A percentile compares a stretch with the other conserved stretches of the same genome.
Conservation (phyloP, 495 filamentous ascomycete genomes). For the Pseudoneurospora amorphoporcata region DNA sequence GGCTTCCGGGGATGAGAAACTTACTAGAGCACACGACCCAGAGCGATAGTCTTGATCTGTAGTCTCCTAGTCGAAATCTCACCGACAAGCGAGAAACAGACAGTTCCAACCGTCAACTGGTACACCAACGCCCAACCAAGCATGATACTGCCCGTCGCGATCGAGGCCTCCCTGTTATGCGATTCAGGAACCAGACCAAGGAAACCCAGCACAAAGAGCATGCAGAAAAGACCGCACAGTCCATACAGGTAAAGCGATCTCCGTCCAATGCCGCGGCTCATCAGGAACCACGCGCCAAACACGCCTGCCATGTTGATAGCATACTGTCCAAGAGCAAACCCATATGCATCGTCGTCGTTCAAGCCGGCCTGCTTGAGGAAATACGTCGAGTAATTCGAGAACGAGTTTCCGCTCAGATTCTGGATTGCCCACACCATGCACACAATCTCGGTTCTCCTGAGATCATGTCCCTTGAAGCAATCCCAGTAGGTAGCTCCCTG, state of each 20-base stretch:
- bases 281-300: conserved; percentile 64
- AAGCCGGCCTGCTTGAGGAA: conserved; percentile 70
- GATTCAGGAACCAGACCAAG: conserved; percentile 50
- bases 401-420: conserved; percentile 66
- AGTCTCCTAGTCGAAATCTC: conserved; percentile 65
- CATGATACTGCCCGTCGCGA: conserved; percentile 63
- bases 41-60: conserved; percentile 60
- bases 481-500: conserved; percentile 60
- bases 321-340: conserved; percentile 65
- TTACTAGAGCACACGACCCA: conserved; percentile 58
- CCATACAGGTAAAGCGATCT: conserved; percentile 62
- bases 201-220: conserved; percentile 68
- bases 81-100: conserved; percentile 68
- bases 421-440: conserved; percentile 80
- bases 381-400: conserved; percentile 71
- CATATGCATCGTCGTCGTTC: conserved; percentile 44
- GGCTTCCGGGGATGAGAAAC: neutral
- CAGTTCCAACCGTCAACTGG: conserved; percentile 65
- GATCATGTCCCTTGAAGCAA: conserved; percentile 65
- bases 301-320: conserved; percentile 65
- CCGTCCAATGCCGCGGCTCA: conserved; percentile 57
- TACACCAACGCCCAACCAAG: conserved; percentile 65
- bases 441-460: conserved; percentile 66
- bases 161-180: conserved; percentile 42
- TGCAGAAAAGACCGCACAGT: conserved; percentile 50